Base-by-base conservation (phyloP, 768 basidiomycete genomes). In the Mycena capillaripes region DNA sequence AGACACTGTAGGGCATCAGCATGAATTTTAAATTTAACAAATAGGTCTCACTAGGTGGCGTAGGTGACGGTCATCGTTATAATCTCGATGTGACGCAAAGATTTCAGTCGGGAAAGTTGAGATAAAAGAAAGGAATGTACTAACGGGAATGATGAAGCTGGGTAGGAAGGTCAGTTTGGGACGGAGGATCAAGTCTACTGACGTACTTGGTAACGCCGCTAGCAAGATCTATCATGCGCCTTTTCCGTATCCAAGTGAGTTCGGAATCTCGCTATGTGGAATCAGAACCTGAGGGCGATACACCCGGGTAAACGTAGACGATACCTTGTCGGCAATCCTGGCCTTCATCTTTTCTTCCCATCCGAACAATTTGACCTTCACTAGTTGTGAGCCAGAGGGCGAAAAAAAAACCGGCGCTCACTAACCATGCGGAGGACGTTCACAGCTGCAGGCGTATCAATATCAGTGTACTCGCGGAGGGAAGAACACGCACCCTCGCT, bases 401-500 rank as follows among this genome's bases (percentile, higher is more conserved):
- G 17, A 29, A 8, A 3, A 23, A 46, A 50, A 27, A 34, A 19
- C 30, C 48, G 9, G 19, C 16, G 12, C 16, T 4, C 80, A 78
- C 93, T 92, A 78, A 92, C 84, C 89, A 93, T 92, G 19, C 91
- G 86, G 19, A 92, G 79, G 19, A 89, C 87, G 63, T 86, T 87
- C 76, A 91, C 83, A 9, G 84, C 90, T 90, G 78, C 74, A 21
- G 34, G 29, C 52, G 29, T 53, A 27, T 42, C 29, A 9, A 60
- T 9, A 16, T 9, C 5, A 23, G 6, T 4, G 16, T 12, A n/a
- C 30, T 27, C n/a, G n/a, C 10, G 46, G 10, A 50, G 74, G 79
- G 79, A n/a, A 34, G 14, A 4, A 25, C 30, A 76, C 84, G 74
- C 76, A 88, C 89, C 85, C 82, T 93, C 91, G 5, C 90, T 89